phyloP scores from a whole-genome alignment of 352 stramenopile genomes.

The Pythium pyrilobum region DNA sequence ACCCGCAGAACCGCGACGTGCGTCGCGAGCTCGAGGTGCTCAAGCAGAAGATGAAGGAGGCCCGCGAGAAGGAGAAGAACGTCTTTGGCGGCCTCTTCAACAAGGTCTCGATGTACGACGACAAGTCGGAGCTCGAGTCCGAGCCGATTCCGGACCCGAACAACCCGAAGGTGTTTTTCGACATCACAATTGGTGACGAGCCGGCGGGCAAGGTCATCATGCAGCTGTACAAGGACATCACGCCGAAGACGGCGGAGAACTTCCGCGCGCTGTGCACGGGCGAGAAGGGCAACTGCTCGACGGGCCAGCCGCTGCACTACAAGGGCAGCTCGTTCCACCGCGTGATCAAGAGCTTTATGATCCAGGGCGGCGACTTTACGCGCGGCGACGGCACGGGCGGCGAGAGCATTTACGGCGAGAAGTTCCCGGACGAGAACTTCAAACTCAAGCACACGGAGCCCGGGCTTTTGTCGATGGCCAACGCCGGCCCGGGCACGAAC shows the following conservation, averaged over 20 bases:
- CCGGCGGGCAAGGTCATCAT: conserved; percentile 91
- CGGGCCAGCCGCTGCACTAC: conserved; percentile 92
- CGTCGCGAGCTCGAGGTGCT: conserved; percentile 69
- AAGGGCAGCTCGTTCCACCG: conserved; percentile 98
- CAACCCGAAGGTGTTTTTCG: conserved; percentile 98
- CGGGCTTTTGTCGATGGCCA: conserved; percentile 96
- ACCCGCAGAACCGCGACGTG: conserved; percentile 80
- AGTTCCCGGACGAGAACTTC: conserved; percentile 98
- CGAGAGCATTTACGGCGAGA: conserved; percentile 92
- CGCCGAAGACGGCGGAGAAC: conserved; percentile 97
- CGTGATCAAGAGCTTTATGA: conserved; percentile 99
- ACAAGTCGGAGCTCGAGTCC: conserved; percentile 88
- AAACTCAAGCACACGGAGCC: conserved; percentile 94
- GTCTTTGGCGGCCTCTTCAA: conserved; percentile 95
- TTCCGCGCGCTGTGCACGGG: conserved; percentile 98
- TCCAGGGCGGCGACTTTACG: conserved; percentile 98
- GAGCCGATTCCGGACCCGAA: conserved; percentile 61
- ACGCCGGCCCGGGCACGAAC: conserved; percentile 95
- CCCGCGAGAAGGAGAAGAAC: conserved; percentile 94
- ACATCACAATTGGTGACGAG: conserved; percentile 92
- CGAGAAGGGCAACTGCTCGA: conserved; percentile 90
- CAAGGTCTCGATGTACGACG: conserved; percentile 97
- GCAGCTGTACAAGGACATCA: conserved; percentile 95
- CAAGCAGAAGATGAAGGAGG: conserved; percentile 85
- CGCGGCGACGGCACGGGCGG: conserved; percentile 93